Evolutionary conservation across 441 rosid genomes (phyloP).

Genomic region (Iberis amara): DNA sequence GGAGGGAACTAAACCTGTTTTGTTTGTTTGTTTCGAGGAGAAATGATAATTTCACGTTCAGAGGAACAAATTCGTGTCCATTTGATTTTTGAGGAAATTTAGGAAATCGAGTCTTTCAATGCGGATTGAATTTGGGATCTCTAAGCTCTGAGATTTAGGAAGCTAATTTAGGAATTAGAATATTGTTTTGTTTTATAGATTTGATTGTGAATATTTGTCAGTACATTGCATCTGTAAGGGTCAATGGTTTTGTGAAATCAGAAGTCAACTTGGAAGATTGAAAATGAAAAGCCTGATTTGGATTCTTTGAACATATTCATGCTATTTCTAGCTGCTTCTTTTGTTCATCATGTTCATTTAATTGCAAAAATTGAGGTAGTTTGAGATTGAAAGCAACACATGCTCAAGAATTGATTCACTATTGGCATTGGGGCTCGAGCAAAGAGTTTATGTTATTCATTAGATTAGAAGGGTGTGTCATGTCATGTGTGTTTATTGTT

Average conservation of each 20-base stretch:
- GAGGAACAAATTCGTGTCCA: too few relatives aligned
- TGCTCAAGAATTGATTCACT: slow-evolving; percentile 4
- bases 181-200: background rate
- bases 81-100: too few relatives aligned
- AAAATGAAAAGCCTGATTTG: too few relatives aligned
- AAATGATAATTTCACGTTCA: slow-evolving; percentile 13
- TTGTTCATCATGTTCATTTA: background rate
- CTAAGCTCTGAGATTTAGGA: slow-evolving; percentile 15
- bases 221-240: slow-evolving; percentile 20
- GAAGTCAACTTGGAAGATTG: slow-evolving; percentile 6
- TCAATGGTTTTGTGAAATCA: slow-evolving; percentile 13
- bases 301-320: too few relatives aligned
- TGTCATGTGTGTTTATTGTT: too few relatives aligned
- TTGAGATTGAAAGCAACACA: slow-evolving; percentile 10
- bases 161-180: slow-evolving; percentile 1
- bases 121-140: slow-evolving; percentile 22
- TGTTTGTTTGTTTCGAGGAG: too few relatives aligned
- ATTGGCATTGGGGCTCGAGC: background rate
- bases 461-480: background rate
- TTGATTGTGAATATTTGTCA: background rate
- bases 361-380: slow-evolving; percentile 5
- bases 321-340: background rate
- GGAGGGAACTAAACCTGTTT: too few relatives aligned
- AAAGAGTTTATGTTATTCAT: slow-evolving; percentile 1
- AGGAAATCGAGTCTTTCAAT: slow-evolving; percentile 7